These are phyloP conservation scores for Aspergillus cristatus DNA, from an alignment of 495 filamentous ascomycete genomes.

Conservation along the genomic window DNA sequence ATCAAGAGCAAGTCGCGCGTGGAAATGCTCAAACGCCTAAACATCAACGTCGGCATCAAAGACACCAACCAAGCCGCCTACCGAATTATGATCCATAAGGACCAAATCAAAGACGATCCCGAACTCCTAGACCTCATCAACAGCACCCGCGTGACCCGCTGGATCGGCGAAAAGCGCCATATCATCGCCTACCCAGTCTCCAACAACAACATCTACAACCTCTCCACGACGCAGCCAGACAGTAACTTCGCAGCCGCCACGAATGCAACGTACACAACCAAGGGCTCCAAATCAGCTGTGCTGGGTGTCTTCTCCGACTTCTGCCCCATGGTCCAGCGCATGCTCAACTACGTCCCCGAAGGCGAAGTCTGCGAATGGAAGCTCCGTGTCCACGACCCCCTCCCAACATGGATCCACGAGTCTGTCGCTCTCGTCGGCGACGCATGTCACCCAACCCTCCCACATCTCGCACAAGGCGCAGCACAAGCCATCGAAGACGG, in stretches of 20 bases:
- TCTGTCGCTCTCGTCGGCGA: slow-evolving; percentile 65
- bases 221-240: slow-evolving; percentile 68
- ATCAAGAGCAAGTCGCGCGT: slow-evolving; percentile 59
- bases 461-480: slow-evolving; percentile 70
- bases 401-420: slow-evolving; percentile 62
- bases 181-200: slow-evolving; percentile 78
- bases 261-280: slow-evolving; percentile 68
- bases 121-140: slow-evolving; percentile 61
- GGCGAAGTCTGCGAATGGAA: slow-evolving; percentile 79
- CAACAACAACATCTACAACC: slow-evolving; percentile 69
- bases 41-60: slow-evolving; percentile 47
- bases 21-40: slow-evolving; percentile 49
- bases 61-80: slow-evolving; percentile 77
- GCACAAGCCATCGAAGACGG: slow-evolving; percentile 82
- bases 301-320: slow-evolving; percentile 59
- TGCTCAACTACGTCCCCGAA: slow-evolving; percentile 72
- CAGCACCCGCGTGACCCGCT: slow-evolving; percentile 58
- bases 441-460: slow-evolving; percentile 71
- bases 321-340: slow-evolving; percentile 59
- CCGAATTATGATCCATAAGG: slow-evolving; percentile 68
- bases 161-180: slow-evolving; percentile 70
- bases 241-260: slow-evolving; percentile 61
- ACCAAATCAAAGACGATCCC: slow-evolving; percentile 56
- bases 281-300: slow-evolving; percentile 59
- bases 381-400: slow-evolving; percentile 57